Evolutionary conservation across 495 filamentous ascomycete genomes (phyloP).

Genomic region (Podospora tetraspora): DNA sequence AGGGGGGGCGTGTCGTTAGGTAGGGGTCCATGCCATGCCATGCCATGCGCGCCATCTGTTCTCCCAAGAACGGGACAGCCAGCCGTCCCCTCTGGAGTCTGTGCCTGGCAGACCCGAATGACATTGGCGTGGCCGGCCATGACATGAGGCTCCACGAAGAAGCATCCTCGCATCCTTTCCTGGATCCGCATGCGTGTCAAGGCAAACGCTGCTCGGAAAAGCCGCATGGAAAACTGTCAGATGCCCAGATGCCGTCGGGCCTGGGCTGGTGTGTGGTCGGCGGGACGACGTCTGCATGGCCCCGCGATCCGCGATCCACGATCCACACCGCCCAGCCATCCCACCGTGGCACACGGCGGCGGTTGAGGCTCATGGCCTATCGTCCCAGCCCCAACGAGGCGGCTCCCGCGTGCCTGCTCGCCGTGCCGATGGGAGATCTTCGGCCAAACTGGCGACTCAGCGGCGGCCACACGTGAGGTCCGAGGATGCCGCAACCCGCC

Average conservation of each 20-base stretch:
- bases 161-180: not conserved
- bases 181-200: not conserved
- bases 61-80: not conserved
- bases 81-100: not conserved
- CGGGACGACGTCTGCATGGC: not conserved
- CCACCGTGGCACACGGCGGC: not conserved
- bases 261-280: too few species aligned
- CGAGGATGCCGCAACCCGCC: slow-evolving; percentile 6
- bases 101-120: not conserved
- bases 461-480: not conserved
- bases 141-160: not conserved
- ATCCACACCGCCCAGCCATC: slow-evolving; percentile 1
- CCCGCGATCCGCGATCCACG: slow-evolving; percentile 6
- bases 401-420: slow-evolving; percentile 9
- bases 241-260: not conserved
- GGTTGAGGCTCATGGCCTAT: not conserved
- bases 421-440: slow-evolving; percentile 22
- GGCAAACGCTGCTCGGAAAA: not conserved
- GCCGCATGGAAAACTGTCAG: slow-evolving; percentile 4
- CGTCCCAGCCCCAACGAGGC: not conserved
- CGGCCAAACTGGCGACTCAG: slow-evolving; percentile 24
- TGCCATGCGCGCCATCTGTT: not conserved
- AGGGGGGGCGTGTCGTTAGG: not conserved
- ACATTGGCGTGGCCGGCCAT: not conserved
- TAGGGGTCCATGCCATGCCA: not conserved